Conservation (phyloP, 2,329 filamentous ascomycete genomes). For the Westerdykella ornata region DNA sequence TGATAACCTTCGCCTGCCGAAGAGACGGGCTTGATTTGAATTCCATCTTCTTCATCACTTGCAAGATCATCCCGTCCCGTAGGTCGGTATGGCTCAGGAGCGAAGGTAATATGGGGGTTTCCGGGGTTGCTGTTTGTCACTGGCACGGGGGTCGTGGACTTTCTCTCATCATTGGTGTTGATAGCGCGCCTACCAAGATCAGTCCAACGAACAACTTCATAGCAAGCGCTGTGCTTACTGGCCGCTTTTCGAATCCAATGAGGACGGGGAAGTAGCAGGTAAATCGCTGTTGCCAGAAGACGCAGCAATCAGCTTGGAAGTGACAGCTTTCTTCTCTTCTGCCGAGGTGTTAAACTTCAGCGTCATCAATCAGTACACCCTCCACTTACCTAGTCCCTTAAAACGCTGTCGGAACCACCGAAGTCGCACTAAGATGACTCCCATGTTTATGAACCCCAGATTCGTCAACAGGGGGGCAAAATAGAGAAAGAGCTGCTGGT, state of each 20-base stretch:
- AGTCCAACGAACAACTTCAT: background rate
- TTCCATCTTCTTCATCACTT: too few species aligned
- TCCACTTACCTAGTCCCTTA: slow-evolving; percentile 27
- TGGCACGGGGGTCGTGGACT: background rate
- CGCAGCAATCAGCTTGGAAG: background rate
- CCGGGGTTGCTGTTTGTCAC: background rate
- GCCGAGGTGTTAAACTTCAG: background rate
- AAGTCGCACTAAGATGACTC: slow-evolving; percentile 45
- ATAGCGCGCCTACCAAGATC: background rate
- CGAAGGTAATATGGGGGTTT: background rate
- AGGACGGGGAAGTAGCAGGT: background rate
- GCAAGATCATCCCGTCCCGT: too few species aligned
- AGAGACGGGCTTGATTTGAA: too few species aligned
- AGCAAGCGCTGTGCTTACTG: background rate
- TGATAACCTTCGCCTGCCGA: too few species aligned
- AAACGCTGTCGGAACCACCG: slow-evolving; percentile 47
- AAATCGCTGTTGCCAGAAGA: background rate
- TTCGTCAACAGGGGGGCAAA: slow-evolving; percentile 47
- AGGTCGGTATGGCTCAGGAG: background rate
- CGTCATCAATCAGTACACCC: background rate
- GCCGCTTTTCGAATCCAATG: background rate
- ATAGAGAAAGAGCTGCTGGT: slow-evolving; percentile 50
- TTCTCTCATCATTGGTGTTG: background rate
- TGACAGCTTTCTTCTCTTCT: background rate
- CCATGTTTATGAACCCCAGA: slow-evolving; percentile 45